Evolutionary conservation across 2,329 filamentous ascomycete species (phyloP).

Genomic region (Dactylonectria macrodidyma): DNA sequence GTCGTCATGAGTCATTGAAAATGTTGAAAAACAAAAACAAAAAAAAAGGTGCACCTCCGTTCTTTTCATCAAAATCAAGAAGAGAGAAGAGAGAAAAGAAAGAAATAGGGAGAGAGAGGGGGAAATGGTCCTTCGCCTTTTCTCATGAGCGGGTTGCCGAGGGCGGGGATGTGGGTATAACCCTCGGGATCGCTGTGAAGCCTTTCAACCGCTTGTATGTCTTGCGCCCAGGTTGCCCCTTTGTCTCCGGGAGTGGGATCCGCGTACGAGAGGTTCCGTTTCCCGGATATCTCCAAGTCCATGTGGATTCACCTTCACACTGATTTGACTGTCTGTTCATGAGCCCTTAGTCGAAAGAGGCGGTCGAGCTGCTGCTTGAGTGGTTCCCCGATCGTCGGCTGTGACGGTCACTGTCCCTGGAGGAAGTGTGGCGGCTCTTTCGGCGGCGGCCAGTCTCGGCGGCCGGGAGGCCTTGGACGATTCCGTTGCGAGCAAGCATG

Average conservation of each 20-base stretch:
- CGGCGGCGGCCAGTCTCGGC: constrained; percentile 65
- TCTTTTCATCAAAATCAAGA: constrained; percentile 3
- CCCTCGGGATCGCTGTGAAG: constrained; percentile 55
- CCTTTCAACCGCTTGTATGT: constrained; percentile 56
- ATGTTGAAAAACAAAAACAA: constrained; percentile 14
- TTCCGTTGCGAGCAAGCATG: constrained; percentile 82
- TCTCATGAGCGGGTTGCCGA: constrained; percentile 47
- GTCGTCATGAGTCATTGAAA: constrained; percentile 46
- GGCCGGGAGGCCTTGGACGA: constrained; percentile 76
- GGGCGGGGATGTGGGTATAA: constrained; percentile 49
- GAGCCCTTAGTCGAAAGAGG: constrained; percentile 67
- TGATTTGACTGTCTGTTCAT: constrained; percentile 14
- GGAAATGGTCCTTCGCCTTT: constrained; percentile 26
- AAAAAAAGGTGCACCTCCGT: background rate
- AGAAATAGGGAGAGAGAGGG: constrained; percentile 18
- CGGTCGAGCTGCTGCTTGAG: constrained; percentile 75
- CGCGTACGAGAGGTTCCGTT: constrained; percentile 29
- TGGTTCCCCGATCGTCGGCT: constrained; percentile 69
- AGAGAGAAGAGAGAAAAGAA: background rate
- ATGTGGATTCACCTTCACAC: constrained; percentile 29
- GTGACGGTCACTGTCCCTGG: constrained; percentile 61
- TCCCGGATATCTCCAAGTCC: constrained; percentile 32
- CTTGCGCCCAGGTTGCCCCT: constrained; percentile 40
- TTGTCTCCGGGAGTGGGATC: constrained; percentile 31
- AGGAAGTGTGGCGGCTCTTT: constrained; percentile 68